phyloP scores from a whole-genome alignment of 345 rosid species.

The Syzygium oleosum region DNA sequence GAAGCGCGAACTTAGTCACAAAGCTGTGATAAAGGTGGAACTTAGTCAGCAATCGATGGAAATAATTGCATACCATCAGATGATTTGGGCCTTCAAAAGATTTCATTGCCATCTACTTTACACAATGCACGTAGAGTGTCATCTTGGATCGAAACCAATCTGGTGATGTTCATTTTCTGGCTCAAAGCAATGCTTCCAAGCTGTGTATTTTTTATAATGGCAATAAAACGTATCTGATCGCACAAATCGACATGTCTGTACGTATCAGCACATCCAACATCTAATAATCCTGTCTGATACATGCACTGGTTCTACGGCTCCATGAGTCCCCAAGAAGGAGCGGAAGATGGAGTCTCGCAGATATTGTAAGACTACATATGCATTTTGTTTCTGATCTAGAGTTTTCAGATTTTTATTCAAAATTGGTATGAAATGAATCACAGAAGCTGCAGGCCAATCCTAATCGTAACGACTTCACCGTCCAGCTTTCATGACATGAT shows the following conservation, averaged over 20 bases:
- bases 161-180: no score
- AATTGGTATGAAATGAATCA: not conserved
- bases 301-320: not conserved
- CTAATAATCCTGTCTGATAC: no score
- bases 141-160: not conserved
- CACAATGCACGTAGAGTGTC: not conserved
- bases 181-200: no score
- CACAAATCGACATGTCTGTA: no score
- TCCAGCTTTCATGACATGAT: no score
- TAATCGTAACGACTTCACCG: no score
- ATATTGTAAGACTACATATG: not conserved
- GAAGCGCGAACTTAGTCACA: not conserved
- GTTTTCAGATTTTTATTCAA: not conserved
- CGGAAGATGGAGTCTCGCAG: not conserved
- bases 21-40: not conserved
- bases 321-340: not conserved
- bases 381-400: not conserved
- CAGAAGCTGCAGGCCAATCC: no score
- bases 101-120: not conserved
- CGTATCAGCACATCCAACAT: no score
- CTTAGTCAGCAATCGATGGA: not conserved
- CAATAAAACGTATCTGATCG: no score
- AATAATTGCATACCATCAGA: not conserved
- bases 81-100: not conserved
- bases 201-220: no score